Conservation (phyloP, 169 alveolate genomes). For the Plasmodium blacklocki region DNA sequence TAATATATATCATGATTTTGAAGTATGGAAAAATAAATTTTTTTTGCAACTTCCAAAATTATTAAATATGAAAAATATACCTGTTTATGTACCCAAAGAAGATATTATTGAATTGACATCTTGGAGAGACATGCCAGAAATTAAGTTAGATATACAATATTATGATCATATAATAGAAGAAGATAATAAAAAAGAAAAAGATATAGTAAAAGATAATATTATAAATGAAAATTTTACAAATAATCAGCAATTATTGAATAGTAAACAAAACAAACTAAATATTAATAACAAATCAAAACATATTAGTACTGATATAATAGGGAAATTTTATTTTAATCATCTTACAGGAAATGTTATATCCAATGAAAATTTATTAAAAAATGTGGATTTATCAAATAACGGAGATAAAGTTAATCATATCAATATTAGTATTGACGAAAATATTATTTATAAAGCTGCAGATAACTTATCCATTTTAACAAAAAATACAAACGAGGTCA, state of each 20-base stretch:
- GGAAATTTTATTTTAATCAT: slow-evolving; percentile 76
- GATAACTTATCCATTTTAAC: slow-evolving; percentile 82
- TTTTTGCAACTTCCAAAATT: slow-evolving; percentile 55
- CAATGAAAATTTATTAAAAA: slow-evolving; percentile 38
- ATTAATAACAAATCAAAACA: slow-evolving; percentile 41
- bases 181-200: slow-evolving; percentile 6
- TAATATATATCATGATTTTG: slow-evolving; percentile 84
- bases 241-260: slow-evolving; percentile 13
- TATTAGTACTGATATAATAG: slow-evolving; percentile 75
- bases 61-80: slow-evolving; percentile 14
- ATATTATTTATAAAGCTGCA: slow-evolving; percentile 78
- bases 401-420: slow-evolving; percentile 62
- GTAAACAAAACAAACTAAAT: slow-evolving; percentile 45
- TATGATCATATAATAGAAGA: slow-evolving; percentile 22
- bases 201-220: neutral
- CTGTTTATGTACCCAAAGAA: neutral
- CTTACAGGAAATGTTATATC: slow-evolving; percentile 50
- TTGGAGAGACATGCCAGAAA: slow-evolving; percentile 39
- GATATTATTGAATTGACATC: slow-evolving; percentile 72
- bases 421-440: slow-evolving; percentile 10
- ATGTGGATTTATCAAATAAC: slow-evolving; percentile 8
- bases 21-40: slow-evolving; percentile 79
- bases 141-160: slow-evolving; percentile 10
- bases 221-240: neutral
- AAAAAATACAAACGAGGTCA: slow-evolving; percentile 78